Evolutionary conservation across 176 grass and related monocot species (phyloP).

Genomic region (Phragmites australis): DNA sequence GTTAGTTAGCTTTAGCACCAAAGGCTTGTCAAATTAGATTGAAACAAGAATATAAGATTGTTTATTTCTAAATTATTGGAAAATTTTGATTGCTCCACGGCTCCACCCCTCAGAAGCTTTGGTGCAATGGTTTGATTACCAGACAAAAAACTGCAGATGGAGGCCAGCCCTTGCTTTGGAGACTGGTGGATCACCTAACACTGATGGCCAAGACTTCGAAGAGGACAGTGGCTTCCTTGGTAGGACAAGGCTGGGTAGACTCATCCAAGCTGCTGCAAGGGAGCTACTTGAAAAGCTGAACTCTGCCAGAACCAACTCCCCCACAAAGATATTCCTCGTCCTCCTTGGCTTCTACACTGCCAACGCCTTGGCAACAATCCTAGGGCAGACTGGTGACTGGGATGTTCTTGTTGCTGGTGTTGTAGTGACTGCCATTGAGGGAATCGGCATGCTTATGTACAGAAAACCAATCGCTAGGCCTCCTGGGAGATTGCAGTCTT

Average conservation of each 20-base stretch:
- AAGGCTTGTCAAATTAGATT: not conserved
- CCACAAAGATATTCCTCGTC: conserved; percentile 88
- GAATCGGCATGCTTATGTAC: conserved; percentile 95
- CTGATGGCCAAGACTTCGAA: conserved; percentile 53
- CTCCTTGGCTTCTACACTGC: conserved; percentile 94
- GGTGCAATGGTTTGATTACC: too few species aligned
- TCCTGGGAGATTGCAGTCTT: conserved; percentile 55
- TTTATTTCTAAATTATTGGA: not conserved
- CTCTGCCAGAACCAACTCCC: conserved; percentile 64
- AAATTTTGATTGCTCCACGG: not conserved
- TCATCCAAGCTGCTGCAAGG: conserved; percentile 60
- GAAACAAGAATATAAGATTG: not conserved
- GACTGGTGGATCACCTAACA: conserved; percentile 57
- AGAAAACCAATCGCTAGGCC: conserved; percentile 51
- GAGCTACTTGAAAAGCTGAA: conserved; percentile 80
- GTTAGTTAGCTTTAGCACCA: not conserved
- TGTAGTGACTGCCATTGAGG: conserved; percentile 79
- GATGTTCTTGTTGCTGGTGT: conserved; percentile 95
- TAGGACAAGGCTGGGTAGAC: conserved; percentile 73
- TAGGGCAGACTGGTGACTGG: conserved; percentile 97
- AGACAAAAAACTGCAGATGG: conserved; percentile 54
- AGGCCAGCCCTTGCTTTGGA: conserved; percentile 68
- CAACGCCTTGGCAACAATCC: conserved; percentile 88
- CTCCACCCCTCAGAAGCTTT: not conserved
- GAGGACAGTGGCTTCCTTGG: conserved; percentile 57